Conservation (phyloP, 2,329 filamentous ascomycete species). For the Verruconis gallopava region DNA sequence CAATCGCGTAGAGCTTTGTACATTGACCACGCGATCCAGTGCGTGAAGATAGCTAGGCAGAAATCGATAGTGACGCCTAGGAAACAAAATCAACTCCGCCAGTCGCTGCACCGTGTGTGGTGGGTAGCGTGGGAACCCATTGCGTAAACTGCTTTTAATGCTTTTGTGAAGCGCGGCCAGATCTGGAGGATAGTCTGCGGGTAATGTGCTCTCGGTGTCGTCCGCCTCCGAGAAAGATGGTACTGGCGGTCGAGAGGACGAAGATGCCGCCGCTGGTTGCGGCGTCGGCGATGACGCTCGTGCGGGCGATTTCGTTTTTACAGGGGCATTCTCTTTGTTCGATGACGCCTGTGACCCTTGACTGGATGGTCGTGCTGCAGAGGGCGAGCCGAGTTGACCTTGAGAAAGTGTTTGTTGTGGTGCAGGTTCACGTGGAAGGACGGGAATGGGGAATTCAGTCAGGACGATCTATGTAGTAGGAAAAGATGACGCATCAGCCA, state of each 20-base stretch:
- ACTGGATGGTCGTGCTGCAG: conserved; percentile 16
- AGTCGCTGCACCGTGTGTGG: conserved; percentile 90
- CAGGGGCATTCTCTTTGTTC: conserved; percentile 56
- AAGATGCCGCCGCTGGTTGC: conserved; percentile 13
- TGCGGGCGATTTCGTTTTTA: conserved; percentile 27
- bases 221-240: conserved; percentile 2
- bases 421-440: conserved; percentile 33
- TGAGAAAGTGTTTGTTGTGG: conserved; percentile 31
- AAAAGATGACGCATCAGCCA: not conserved
- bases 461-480: conserved; percentile 49
- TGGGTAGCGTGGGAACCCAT: conserved; percentile 58
- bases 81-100: conserved; percentile 69
- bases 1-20: conserved; percentile 65
- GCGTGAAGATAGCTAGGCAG: conserved; percentile 80
- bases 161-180: conserved; percentile 20
- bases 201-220: conserved; percentile 16
- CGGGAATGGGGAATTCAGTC: conserved; percentile 62
- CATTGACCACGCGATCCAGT: conserved; percentile 77
- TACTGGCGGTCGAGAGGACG: conserved; percentile 4
- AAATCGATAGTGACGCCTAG: conserved; percentile 66
- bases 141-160: conserved; percentile 41
- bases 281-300: conserved; percentile 32
- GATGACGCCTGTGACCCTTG: conserved; percentile 42
- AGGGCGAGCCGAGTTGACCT: conserved; percentile 14
- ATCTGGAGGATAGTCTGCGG: conserved; percentile 41